Evolutionary conservation across 2,329 filamentous ascomycete species (phyloP).

Genomic region (Lomentospora prolificans): DNA sequence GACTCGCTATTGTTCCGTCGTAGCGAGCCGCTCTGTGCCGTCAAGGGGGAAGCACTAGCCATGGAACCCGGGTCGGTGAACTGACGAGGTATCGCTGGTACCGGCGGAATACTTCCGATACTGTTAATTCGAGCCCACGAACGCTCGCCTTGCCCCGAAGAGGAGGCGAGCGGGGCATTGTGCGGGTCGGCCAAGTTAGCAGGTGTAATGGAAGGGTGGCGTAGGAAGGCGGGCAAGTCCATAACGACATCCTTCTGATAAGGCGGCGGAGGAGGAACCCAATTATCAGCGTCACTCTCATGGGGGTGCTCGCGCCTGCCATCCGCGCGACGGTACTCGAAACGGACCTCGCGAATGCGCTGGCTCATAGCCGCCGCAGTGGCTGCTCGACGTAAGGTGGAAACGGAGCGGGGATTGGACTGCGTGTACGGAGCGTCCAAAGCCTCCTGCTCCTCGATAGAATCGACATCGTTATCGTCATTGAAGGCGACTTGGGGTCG

Average conservation of each 20-base stretch:
- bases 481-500: conserved; percentile 9
- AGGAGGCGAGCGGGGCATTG: conserved; percentile 9
- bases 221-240: conserved; percentile 46
- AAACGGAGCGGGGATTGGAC: conserved; percentile 58
- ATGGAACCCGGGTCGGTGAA: not conserved
- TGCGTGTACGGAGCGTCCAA: conserved; percentile 66
- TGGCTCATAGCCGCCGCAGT: conserved; percentile 68
- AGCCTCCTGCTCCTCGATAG: conserved; percentile 48
- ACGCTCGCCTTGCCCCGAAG: conserved; percentile 7
- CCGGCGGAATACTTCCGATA: not conserved
- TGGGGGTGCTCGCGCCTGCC: conserved; percentile 65
- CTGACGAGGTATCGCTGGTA: not conserved
- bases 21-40: not conserved
- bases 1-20: not conserved
- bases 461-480: conserved; percentile 34
- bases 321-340: conserved; percentile 59
- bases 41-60: not conserved
- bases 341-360: conserved; percentile 47
- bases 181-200: conserved; percentile 11
- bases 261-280: conserved; percentile 76
- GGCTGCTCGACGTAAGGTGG: conserved; percentile 61
- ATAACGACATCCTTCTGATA: conserved; percentile 59
- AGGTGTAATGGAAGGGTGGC: conserved; percentile 34
- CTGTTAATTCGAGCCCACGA: conserved; percentile 1
- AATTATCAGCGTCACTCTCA: conserved; percentile 81